A percentile compares a stretch with the other conserved stretches of the same genome.
phyloP scores from a whole-genome alignment of 208 protist genomes.

The Crithidia thermophila region DNA sequence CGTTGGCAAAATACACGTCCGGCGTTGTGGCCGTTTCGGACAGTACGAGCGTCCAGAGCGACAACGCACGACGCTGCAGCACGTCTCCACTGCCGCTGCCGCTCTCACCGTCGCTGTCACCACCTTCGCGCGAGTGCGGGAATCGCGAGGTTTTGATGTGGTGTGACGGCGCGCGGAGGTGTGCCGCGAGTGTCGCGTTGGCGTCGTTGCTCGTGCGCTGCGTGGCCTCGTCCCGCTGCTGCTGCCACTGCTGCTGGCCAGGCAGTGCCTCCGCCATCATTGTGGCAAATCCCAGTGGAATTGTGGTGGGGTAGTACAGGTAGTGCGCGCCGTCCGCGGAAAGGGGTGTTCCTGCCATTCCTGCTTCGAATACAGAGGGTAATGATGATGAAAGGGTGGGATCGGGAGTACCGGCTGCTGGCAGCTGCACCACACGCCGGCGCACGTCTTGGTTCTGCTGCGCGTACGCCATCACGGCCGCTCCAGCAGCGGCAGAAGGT shows the following conservation, averaged over 20 bases:
- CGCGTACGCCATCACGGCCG: conserved; percentile 17
- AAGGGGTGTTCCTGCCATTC: not conserved
- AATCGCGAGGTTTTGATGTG: too few relatives aligned
- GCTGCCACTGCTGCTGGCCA: conserved; percentile 18
- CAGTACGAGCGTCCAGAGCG: conserved; percentile 23
- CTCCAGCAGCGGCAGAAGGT: too few relatives aligned
- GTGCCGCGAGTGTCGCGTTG: not conserved
- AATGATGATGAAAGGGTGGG: too few relatives aligned
- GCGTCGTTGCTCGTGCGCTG: not conserved
- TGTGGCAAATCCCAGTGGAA: conserved; percentile 43
- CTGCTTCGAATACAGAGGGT: too few relatives aligned
- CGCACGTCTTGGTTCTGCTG: conserved; percentile 35
- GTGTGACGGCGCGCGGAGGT: too few relatives aligned
- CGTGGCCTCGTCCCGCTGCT: not conserved
- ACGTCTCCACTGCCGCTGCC: not conserved
- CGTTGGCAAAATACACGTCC: conserved; percentile 29
- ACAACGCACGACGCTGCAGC: conserved; percentile 15
- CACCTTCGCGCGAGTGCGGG: too few relatives aligned
- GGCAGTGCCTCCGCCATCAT: conserved; percentile 23
- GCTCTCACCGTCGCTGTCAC: not conserved
- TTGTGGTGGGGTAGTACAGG: conserved; percentile 32
- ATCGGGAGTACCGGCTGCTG: too few relatives aligned
- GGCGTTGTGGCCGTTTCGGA: conserved; percentile 16
- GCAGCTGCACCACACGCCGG: conserved; percentile 19
- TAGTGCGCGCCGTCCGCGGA: conserved; percentile 6